Evolutionary conservation across 306 rosid species (phyloP).

Genomic region (Cucurbita ficifolia): DNA sequence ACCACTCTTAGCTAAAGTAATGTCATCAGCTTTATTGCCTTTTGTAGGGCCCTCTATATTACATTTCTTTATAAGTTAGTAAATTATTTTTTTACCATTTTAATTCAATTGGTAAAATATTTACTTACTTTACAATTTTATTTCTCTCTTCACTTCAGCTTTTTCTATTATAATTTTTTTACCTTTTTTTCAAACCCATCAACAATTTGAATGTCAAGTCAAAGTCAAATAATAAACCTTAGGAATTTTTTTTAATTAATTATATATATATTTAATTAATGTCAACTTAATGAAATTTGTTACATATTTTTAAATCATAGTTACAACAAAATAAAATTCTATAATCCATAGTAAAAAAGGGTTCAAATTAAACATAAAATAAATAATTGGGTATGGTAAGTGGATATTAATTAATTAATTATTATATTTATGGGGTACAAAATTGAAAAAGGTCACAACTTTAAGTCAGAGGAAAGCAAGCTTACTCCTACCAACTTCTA

Average conservation of each 20-base stretch:
- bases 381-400: not conserved
- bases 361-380: not conserved
- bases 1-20: not conserved
- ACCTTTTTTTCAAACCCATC: not conserved
- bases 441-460: not conserved
- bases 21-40: not conserved
- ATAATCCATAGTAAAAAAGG: not conserved
- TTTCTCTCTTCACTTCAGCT: not conserved
- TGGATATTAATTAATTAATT: not conserved
- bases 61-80: too few species aligned
- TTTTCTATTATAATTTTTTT: too few species aligned
- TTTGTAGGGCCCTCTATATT: not conserved
- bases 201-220: not conserved
- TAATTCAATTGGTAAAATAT: too few species aligned
- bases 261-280: too few species aligned
- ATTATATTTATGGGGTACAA: not conserved
- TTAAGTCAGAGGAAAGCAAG: conserved; percentile 4
- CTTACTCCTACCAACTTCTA: not conserved
- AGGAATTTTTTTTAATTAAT: not conserved
- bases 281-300: too few species aligned
- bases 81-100: too few species aligned
- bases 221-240: not conserved
- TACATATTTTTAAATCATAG: too few species aligned
- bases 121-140: too few species aligned
- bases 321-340: too few species aligned